phyloP scores from a whole-genome alignment of 2,329 filamentous ascomycete species.

The Fusarium tuaranense region DNA sequence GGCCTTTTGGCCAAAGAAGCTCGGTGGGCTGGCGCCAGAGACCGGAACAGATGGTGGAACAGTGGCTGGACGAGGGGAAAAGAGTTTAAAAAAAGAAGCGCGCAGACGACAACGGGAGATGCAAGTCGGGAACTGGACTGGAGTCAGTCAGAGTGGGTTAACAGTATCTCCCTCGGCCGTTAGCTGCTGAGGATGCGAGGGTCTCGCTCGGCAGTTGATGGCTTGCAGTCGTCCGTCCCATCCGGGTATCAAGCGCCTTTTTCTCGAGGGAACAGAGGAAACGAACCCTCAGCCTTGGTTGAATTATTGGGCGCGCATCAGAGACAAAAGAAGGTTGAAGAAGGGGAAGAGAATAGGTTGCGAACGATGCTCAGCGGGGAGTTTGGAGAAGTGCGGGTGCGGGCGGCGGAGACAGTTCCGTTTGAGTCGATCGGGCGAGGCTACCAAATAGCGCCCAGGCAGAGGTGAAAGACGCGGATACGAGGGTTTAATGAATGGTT shows the following conservation, averaged over 20 bases:
- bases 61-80: constrained; percentile 11
- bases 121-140: constrained; percentile 8
- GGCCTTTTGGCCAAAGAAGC: constrained; percentile 21
- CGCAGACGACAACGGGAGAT: constrained; percentile 12
- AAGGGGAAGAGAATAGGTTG: constrained; percentile 21
- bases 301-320: neutral
- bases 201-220: constrained; percentile 19
- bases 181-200: constrained; percentile 10
- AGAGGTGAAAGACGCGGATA: neutral
- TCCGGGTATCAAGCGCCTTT: constrained; percentile 1
- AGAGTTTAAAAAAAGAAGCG: neutral
- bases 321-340: constrained; percentile 15
- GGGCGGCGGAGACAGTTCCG: constrained; percentile 14
- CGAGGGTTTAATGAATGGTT: neutral
- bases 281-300: neutral
- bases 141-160: constrained; percentile 5
- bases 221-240: constrained; percentile 9
- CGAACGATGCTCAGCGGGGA: constrained; percentile 8
- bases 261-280: neutral
- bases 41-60: constrained; percentile 10
- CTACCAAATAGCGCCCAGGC: neutral
- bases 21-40: constrained; percentile 24
- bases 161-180: constrained; percentile 13
- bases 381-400: constrained; percentile 33
- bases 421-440: constrained; percentile 12